Evolutionary conservation across 202 grass and related monocot genomes (phyloP).

Genomic region (Setaria viridis): DNA sequence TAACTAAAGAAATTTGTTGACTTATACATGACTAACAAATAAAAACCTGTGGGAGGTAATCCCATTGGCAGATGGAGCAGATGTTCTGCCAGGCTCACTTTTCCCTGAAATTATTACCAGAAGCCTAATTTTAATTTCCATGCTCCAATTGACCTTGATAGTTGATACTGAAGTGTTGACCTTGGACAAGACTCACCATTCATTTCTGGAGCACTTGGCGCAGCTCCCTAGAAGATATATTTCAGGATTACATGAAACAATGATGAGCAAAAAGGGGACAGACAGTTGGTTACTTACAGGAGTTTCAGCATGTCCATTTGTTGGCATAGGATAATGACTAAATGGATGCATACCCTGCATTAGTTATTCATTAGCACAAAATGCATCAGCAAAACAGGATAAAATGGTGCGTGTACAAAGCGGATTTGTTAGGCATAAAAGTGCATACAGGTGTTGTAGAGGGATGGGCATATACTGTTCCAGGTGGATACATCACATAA

Average conservation of each 20-base stretch:
- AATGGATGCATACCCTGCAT: constrained; percentile 86
- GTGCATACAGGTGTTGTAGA: constrained; percentile 77
- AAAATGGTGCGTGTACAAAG: constrained; percentile 34
- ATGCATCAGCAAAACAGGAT: constrained; percentile 41
- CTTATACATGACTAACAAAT: constrained; percentile 36
- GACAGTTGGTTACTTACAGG: constrained; percentile 50
- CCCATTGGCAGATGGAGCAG: constrained; percentile 77
- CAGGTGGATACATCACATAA: constrained; percentile 97
- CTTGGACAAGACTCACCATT: constrained; percentile 62
- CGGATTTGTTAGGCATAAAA: constrained; percentile 37
- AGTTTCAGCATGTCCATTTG: constrained; percentile 58
- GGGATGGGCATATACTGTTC: constrained; percentile 94
- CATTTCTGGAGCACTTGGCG: constrained; percentile 60
- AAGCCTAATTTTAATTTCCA: constrained; percentile 58
- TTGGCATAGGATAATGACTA: constrained; percentile 62
- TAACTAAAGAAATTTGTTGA: constrained; percentile 19
- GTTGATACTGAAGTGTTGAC: constrained; percentile 50
- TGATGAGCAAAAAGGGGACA: constrained; percentile 31
- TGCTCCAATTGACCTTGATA: constrained; percentile 57
- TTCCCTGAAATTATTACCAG: constrained; percentile 80
- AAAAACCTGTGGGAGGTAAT: constrained; percentile 79
- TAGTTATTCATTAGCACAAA: constrained; percentile 39
- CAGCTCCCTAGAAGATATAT: constrained; percentile 51
- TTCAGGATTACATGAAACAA: constrained; percentile 38
- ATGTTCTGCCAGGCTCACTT: constrained; percentile 70